These are phyloP conservation scores for Picea sitchensis DNA, from an alignment of 75 land plant species.

Conservation along the genomic window DNA sequence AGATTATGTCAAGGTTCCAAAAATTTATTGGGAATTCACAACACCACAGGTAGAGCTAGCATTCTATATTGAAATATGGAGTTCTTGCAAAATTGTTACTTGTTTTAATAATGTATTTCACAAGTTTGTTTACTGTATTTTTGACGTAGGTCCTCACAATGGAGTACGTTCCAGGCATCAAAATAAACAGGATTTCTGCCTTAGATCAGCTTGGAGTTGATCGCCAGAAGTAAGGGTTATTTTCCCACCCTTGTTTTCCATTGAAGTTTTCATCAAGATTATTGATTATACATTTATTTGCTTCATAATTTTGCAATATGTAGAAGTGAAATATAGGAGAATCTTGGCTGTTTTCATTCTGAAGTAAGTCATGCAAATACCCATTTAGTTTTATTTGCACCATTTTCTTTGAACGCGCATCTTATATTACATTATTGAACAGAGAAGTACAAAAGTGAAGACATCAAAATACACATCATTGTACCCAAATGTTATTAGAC, in stretches of 20 bases:
- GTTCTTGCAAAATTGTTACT: not conserved
- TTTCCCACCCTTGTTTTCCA: too few relatives aligned
- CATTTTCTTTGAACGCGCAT: not conserved
- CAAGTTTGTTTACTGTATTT: not conserved
- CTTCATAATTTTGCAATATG: not conserved
- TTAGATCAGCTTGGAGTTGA: constrained; percentile 98
- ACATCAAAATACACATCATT: too few relatives aligned
- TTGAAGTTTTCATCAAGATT: not conserved
- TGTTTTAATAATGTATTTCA: not conserved
- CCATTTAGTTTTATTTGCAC: too few relatives aligned
- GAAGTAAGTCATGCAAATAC: not conserved
- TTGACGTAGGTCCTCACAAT: constrained; percentile 81
- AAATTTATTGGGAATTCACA: constrained; percentile 84
- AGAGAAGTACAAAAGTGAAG: too few relatives aligned
- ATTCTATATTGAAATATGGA: not conserved
- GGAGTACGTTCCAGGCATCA: constrained; percentile 99
- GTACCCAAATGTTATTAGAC: too few relatives aligned
- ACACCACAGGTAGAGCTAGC: constrained; percentile 75
- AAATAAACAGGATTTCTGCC: constrained; percentile 90
- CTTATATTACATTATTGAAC: not conserved
- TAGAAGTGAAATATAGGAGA: constrained; percentile 1
- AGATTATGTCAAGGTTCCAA: constrained; percentile 94
- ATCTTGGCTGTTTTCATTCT: not conserved
- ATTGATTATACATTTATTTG: not conserved
- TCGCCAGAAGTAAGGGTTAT: constrained; percentile 64